Conservation (phyloP, 257 asterid genomes). For the Primulina huaijiensis region DNA sequence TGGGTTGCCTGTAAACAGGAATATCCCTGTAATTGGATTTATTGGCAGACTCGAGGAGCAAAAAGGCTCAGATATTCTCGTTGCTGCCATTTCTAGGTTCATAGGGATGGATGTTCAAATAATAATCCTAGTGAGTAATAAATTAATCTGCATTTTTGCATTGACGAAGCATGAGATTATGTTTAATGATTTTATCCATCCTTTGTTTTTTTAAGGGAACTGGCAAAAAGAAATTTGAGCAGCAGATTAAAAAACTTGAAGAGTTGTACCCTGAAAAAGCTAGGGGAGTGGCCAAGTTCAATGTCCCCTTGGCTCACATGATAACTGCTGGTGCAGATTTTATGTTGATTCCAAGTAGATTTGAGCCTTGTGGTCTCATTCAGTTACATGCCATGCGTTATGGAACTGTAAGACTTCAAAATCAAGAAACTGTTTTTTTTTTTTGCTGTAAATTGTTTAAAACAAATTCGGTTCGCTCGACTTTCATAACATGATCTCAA, state of each 20-base stretch:
- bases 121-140: conserved; percentile 67
- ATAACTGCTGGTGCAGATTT: conserved; percentile 89
- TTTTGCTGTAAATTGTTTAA: not conserved
- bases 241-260: conserved; percentile 86
- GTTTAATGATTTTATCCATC: not conserved
- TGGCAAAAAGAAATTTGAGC: conserved; percentile 78
- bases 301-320: conserved; percentile 81
- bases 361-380: conserved; percentile 98
- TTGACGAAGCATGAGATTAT: not conserved
- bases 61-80: conserved; percentile 93
- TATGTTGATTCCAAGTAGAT: conserved; percentile 86
- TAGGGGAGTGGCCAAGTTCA: conserved; percentile 83
- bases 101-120: conserved; percentile 70
- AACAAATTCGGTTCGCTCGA: not conserved
- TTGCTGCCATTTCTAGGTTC: conserved; percentile 75
- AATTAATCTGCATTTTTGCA: not conserved
- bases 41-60: conserved; percentile 98
- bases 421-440: not conserved
- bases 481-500: conserved; percentile 6
- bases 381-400: conserved; percentile 97
- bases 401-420: conserved; percentile 70
- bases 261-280: conserved; percentile 76
- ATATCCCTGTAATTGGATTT: conserved; percentile 81
- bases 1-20: conserved; percentile 80
- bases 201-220: conserved; percentile 56